Evolutionary conservation across 2,329 filamentous ascomycete genomes (phyloP), one percentile per base, ranked within the genome.

Genomic region (Fulvia fulva): DNA sequence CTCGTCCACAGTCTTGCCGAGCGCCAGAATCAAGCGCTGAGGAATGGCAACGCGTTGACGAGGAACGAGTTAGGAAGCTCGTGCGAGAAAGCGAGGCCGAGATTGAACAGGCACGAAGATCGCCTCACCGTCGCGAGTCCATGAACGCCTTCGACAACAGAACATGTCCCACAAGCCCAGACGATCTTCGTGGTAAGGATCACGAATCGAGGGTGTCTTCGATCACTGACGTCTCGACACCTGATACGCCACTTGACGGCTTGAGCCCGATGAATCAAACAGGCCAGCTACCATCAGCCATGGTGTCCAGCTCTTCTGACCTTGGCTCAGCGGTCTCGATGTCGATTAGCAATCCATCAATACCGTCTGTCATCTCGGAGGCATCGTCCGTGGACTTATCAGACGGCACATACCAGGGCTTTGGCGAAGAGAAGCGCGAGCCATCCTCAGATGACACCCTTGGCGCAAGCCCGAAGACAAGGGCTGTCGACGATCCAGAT

Each of bases 321-420:
- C 76, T 81, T 53, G 75, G 74, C 12, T 77, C 76, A 3, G 72
- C 70, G 37, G 77, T 79, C 59, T 80, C 79, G 23, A 77, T 78
- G 64, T 79, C 77, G 5, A 76, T 77, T 8, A 80, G 78, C 9
- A 78, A 80, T 56, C 78, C 78, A 11, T 81, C 79, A 0, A 79
- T 81, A 23, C 79, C 79, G 1, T 81, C 79, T 8, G 74, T 78
- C 16, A 74, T 76, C n/a, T 80, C 78, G 1, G 76, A 77, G 37
- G 73, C 72, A 37, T 80, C 78, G 0, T 80, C 77, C 8, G 58
- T 76, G 19, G 74, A 73, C 19, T 71, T 72, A 3, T 51, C 56
- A 6, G 67, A 68, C 19, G 64, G 67, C n/a, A 59, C 63, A 19
- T 66, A 68, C 51, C 68, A 73, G 6, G 60, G 60, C 14, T 65